Conservation (phyloP, 352 stramenopile species). For the Pythium volutum region DNA sequence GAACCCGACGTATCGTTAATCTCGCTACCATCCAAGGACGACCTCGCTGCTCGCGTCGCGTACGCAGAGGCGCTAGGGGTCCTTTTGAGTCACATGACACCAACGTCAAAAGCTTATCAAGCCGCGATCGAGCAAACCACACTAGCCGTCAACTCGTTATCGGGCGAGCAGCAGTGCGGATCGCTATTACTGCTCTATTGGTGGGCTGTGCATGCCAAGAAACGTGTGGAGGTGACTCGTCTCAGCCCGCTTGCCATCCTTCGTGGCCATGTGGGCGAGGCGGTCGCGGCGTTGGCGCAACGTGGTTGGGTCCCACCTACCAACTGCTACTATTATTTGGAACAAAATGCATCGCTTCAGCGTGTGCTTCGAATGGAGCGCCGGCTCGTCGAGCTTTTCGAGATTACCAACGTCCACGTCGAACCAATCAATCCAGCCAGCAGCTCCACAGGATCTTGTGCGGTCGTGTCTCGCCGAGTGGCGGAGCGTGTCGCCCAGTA, state of each 20-base stretch:
- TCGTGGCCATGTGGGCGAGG: slow-evolving; percentile 22
- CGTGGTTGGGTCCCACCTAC: slow-evolving; percentile 37
- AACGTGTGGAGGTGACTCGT: slow-evolving; percentile 2
- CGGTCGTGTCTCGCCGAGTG: slow-evolving; percentile 50
- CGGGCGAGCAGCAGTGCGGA: slow-evolving; percentile 61
- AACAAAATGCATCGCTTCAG: slow-evolving; percentile 48
- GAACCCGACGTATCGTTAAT: not conserved
- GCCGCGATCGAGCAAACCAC: slow-evolving; percentile 26
- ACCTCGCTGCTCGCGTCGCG: slow-evolving; percentile 36
- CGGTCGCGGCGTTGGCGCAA: slow-evolving; percentile 35
- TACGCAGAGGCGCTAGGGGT: slow-evolving; percentile 63
- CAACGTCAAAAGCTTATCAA: slow-evolving; percentile 17
- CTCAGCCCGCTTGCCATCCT: slow-evolving; percentile 22
- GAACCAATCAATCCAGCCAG: not conserved
- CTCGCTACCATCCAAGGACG: slow-evolving; percentile 20
- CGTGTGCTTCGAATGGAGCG: slow-evolving; percentile 54
- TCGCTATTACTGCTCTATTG: slow-evolving; percentile 45
- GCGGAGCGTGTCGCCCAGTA: slow-evolving; percentile 54
- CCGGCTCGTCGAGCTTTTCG: slow-evolving; percentile 50
- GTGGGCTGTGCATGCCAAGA: slow-evolving; percentile 49
- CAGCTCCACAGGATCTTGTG: slow-evolving; percentile 18
- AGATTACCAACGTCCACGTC: slow-evolving; percentile 30
- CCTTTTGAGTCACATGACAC: slow-evolving; percentile 32
- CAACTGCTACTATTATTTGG: slow-evolving; percentile 37
- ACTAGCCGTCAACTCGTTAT: slow-evolving; percentile 32